phyloP scores from a whole-genome alignment of 1,139 yeast genomes.

The Saccharomycopsis hybrid region DNA sequence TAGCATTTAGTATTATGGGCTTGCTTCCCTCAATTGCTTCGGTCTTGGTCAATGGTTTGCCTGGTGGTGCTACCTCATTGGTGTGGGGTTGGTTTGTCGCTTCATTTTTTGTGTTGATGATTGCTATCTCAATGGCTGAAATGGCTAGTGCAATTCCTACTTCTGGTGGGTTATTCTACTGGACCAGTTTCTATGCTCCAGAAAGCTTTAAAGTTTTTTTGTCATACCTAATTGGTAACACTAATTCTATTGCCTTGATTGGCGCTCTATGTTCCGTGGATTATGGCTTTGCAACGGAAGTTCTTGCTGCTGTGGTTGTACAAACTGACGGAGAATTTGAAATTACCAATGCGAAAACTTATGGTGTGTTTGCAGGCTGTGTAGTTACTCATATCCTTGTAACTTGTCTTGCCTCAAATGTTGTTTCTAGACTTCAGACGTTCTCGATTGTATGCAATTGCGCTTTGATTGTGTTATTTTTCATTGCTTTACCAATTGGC shows the following conservation, averaged over 20 bases:
- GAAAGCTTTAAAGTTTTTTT: conserved; percentile 35
- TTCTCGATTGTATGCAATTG: conserved; percentile 51
- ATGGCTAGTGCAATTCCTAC: conserved; percentile 64
- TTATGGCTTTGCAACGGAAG: conserved; percentile 51
- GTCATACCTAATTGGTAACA: conserved; percentile 52
- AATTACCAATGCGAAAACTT: conserved; percentile 39
- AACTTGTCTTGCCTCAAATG: conserved; percentile 23
- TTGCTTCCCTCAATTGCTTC: conserved; percentile 42
- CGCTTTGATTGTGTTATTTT: conserved; percentile 47
- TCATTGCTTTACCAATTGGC: conserved; percentile 62
- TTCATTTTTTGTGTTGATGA: conserved; percentile 33
- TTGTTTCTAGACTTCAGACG: conserved; percentile 54
- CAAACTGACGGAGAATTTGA: conserved; percentile 38
- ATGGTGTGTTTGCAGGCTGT: conserved; percentile 44
- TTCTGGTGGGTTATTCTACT: conserved; percentile 59
- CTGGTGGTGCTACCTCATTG: conserved; percentile 21
- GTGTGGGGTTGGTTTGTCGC: conserved; percentile 59
- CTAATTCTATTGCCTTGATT: conserved; percentile 51
- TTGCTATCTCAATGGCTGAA: conserved; percentile 50
- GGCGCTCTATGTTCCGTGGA: conserved; percentile 53
- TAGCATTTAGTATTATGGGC: conserved; percentile 48
- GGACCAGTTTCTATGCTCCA: conserved; percentile 54
- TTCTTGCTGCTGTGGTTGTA: conserved; percentile 27
- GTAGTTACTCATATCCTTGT: conserved; percentile 33
- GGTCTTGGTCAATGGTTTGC: conserved; percentile 46